These are phyloP conservation scores for Retiboletus flavoniger DNA, from an alignment of 1,284 basidiomycete genomes.

Conservation along the genomic window DNA sequence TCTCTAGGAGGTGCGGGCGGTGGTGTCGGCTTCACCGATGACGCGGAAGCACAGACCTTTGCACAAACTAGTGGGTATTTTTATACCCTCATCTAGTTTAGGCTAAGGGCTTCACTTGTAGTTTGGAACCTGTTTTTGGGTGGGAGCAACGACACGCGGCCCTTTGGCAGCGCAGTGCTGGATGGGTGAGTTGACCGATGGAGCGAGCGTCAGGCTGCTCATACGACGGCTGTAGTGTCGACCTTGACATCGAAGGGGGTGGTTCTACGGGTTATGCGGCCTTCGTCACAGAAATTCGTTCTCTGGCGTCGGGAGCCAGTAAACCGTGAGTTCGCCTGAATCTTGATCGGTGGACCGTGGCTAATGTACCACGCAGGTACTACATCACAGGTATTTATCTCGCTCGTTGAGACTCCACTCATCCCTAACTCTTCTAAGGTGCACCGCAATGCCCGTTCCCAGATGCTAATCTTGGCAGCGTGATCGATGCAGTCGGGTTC, in stretches of 20 bases:
- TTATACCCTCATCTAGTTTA: background rate
- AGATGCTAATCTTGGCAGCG: slow-evolving; percentile 53
- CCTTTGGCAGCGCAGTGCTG: slow-evolving; percentile 62
- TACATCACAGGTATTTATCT: slow-evolving; percentile 47
- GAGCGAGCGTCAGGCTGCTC: background rate
- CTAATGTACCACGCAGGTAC: slow-evolving; percentile 40
- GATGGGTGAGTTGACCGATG: slow-evolving; percentile 49
- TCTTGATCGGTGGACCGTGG: background rate
- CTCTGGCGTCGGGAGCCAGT: slow-evolving; percentile 46
- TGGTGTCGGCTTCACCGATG: slow-evolving; percentile 50
- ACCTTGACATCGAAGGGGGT: slow-evolving; percentile 68
- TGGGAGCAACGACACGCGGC: slow-evolving; percentile 44
- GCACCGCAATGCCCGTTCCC: slow-evolving; percentile 69
- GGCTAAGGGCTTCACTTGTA: slow-evolving; percentile 11
- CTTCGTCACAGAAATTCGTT: slow-evolving; percentile 54
- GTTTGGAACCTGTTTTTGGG: slow-evolving; percentile 70
- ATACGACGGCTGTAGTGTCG: slow-evolving; percentile 42
- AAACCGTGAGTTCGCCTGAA: slow-evolving; percentile 44
- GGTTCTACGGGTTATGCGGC: slow-evolving; percentile 49
- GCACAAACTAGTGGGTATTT: slow-evolving; percentile 42
- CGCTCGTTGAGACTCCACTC: background rate
- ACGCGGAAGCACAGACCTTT: slow-evolving; percentile 52
- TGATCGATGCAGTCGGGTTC: slow-evolving; percentile 55
- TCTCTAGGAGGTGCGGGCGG: slow-evolving; percentile 64
- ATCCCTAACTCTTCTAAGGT: slow-evolving; percentile 3